phyloP scores from a whole-genome alignment of 495 filamentous ascomycete species.

The Hyaloscypha hepaticicola region DNA sequence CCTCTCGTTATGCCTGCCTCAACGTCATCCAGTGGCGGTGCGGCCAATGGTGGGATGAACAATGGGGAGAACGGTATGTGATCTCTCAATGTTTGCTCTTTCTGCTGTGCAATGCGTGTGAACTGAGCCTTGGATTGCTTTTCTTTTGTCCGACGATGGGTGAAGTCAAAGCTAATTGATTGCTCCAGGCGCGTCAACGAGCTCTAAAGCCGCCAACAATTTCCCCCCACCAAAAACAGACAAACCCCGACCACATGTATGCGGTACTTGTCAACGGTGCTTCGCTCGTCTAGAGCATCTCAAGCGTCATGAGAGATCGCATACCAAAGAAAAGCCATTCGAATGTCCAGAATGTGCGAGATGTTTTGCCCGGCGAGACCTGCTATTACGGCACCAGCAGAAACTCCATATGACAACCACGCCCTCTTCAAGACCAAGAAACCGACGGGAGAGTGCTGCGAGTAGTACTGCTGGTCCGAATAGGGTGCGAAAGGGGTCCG shows the following conservation, averaged over 20 bases:
- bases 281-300: slow-evolving; percentile 96
- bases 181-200: slow-evolving; percentile 13
- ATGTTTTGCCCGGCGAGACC: slow-evolving; percentile 92
- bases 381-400: slow-evolving; percentile 94
- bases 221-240: slow-evolving; percentile 47
- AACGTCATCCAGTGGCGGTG: slow-evolving; percentile 27
- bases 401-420: slow-evolving; percentile 98
- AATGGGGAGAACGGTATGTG: slow-evolving; percentile 30
- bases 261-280: slow-evolving; percentile 86
- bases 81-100: not conserved
- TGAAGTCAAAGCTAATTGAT: slow-evolving; percentile 1
- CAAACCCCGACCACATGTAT: slow-evolving; percentile 94
- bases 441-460: slow-evolving; percentile 81
- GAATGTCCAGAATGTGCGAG: slow-evolving; percentile 93
- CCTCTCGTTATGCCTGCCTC: slow-evolving; percentile 28
- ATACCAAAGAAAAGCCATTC: slow-evolving; percentile 99
- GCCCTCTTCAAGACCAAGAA: slow-evolving; percentile 82
- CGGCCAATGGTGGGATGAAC: slow-evolving; percentile 22
- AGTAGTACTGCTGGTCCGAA: slow-evolving; percentile 66
- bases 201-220: slow-evolving; percentile 28
- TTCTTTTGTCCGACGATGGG: not conserved
- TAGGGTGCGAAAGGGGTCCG: slow-evolving; percentile 88
- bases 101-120: not conserved
- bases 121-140: slow-evolving; percentile 15
- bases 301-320: slow-evolving; percentile 96